Base-by-base conservation (phyloP, 768 basidiomycete genomes). In the Trametes meyenii region DNA sequence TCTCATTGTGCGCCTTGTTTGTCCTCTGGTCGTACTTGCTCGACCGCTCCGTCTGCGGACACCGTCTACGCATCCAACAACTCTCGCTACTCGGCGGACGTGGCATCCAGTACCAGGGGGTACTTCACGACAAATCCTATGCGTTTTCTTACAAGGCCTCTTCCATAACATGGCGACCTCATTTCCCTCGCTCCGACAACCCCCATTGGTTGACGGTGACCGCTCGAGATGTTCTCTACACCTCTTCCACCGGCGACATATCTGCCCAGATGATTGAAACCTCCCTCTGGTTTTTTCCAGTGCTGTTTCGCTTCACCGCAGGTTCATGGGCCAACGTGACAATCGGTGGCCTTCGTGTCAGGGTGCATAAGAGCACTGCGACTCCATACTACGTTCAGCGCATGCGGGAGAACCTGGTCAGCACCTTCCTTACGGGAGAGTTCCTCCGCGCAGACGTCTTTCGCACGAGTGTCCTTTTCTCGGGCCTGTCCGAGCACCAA, bases 371-470 rank as follows among this genome's bases (percentile, higher is more conserved):
- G 2, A 79, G 79, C 21, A 62, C 71, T 36, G 57, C 61, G 45
- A 77, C 75, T 7, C 81, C 82, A 10, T 64, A 62, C 42, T 80
- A 74, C 75, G 64, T 81, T 7, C 66, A 73, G 56, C 52, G 44
- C 6, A 66, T 80, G 12, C 73, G 81, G 23, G 64, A 69, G 52
- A 77, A 78, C 55, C 58, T 81, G 38, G 66, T 80, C 19, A 66
- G 71, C 19, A 76, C 79, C 0, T 58, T 80, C 21, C 63, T 82
- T 11, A 69, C 73, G 11, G 81, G 80, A 38, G 75, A 80, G 26
- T 71, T 77, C 35, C 64, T 77, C 35, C 73, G 78, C 13, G 68
- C 78, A 17, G 76, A 80, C 63, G 67, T 78, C 49, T 69, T 80
- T 52, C 66, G 71, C 36, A 75, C 76, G 13, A 73, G 67, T 17